Evolutionary conservation across 2,329 filamentous ascomycete genomes (phyloP), one percentile per base, ranked within the genome.

Genomic region (Ceratocystis eucalypticola): DNA sequence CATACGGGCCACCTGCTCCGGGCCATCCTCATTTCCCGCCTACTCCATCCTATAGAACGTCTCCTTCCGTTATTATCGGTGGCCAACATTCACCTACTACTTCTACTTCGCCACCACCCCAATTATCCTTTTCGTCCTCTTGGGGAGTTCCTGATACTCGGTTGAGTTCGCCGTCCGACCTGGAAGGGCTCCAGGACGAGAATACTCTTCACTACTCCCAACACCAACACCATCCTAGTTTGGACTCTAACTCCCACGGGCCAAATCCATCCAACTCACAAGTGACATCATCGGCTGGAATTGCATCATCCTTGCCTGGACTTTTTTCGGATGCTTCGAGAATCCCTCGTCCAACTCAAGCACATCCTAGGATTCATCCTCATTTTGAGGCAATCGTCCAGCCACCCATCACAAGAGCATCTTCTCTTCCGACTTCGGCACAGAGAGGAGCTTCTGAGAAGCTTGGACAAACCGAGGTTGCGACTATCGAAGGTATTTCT

Each of bases 311-410:
- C 33, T 8, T 20, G 15, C 28, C 28, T 5, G 55, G 28, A 5
- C 55, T 37, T 25, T 59, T 59, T n/a, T 59, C 55, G 28, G 28
- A 59, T 37, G 55, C 55, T 12, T 59, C 55, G 17, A 59, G 55
- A 59, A 33, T 59, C 7, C 55, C 55, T 37, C 55, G 55, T n/a
- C 55, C 55, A 30, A 59, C 20, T 25, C 55, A 59, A 59, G 28
- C 55, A 37, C 30, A 59, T 37, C 28, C 55, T 3, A 59, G 55
- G 20, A 59, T 20, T 8, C 25, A 59, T 15, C 17, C 55, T 1
- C 28, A 59, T 10, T 59, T 59, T 37, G 55, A 59, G 12, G 28
- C 55, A n/a, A 59, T 37, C 8, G 33, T 59, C 30, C 55, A 59
- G 28, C 28, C 55, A n/a, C 15, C 15, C 17, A 59, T 59, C 17